A percentile compares a stretch with the other conserved stretches of the same genome.
Evolutionary conservation across 2,329 filamentous ascomycete species (phyloP).

Genomic region (Colletotrichum caudatum): DNA sequence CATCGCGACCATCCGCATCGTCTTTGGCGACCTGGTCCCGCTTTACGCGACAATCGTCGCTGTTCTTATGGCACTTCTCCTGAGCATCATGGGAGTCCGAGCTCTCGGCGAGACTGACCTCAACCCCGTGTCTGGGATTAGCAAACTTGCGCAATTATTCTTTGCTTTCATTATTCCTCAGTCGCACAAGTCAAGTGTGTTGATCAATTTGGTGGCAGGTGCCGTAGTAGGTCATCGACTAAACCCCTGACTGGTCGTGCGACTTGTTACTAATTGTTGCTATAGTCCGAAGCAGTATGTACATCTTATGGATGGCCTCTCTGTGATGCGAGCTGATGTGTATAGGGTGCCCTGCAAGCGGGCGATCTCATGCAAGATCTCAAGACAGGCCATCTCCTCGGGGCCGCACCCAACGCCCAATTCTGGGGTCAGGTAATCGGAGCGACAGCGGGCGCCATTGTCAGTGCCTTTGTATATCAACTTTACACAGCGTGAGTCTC

Average conservation of each 20-base stretch:
- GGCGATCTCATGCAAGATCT: constrained; percentile 97
- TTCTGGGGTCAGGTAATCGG: constrained; percentile 98
- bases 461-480: constrained; percentile 88
- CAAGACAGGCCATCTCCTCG: constrained; percentile 93
- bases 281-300: constrained; percentile 56
- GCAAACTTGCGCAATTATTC: constrained; percentile 94
- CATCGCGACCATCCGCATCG: constrained; percentile 81
- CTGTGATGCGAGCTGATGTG: constrained; percentile 26
- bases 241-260: background rate
- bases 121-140: constrained; percentile 96
- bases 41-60: constrained; percentile 80
- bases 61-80: constrained; percentile 84
- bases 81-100: constrained; percentile 79
- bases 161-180: constrained; percentile 91
- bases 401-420: constrained; percentile 92
- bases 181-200: constrained; percentile 83
- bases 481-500: constrained; percentile 76
- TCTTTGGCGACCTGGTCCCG: constrained; percentile 87
- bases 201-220: constrained; percentile 94
- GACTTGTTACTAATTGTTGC: constrained; percentile 4
- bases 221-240: constrained; percentile 69
- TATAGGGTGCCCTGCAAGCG: constrained; percentile 83
- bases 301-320: background rate
- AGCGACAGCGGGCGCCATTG: constrained; percentile 84
- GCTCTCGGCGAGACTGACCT: constrained; percentile 87